A percentile compares a stretch with the other conserved stretches of the same genome.
Conservation (phyloP, 1,284 basidiomycete genomes). For the Pyrrhoderma noxium region DNA sequence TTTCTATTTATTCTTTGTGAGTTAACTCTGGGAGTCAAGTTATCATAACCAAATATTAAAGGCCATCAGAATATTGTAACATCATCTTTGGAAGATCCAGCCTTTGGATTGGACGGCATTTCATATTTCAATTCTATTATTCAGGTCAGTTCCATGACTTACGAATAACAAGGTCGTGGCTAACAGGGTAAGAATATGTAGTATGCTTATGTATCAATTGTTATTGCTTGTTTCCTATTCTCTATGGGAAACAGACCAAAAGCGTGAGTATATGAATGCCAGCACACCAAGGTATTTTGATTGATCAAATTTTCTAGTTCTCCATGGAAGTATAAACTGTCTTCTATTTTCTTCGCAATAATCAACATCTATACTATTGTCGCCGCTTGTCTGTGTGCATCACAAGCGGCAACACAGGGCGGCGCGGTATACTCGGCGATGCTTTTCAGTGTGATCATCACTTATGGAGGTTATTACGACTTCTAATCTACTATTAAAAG, state of each 20-base stretch:
- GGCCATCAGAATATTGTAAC: constrained; percentile 70
- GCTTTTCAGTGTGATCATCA: constrained; percentile 79
- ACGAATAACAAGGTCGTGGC: neutral
- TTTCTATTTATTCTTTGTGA: constrained; percentile 93
- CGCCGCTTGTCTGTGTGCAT: constrained; percentile 68
- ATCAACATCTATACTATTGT: constrained; percentile 79
- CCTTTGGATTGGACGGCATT: constrained; percentile 66
- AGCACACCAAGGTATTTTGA: constrained; percentile 1
- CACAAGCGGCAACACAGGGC: constrained; percentile 60
- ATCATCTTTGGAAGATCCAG: constrained; percentile 74
- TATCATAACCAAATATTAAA: neutral
- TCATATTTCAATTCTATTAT: constrained; percentile 72
- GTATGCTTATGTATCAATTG: constrained; percentile 80
- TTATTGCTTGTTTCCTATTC: constrained; percentile 88
- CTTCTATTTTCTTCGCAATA: constrained; percentile 69
- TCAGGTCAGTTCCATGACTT: constrained; percentile 42
- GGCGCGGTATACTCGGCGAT: constrained; percentile 66
- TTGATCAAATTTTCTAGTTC: constrained; percentile 39
- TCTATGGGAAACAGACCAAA: constrained; percentile 96
- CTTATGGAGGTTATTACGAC: constrained; percentile 64
- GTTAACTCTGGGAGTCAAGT: constrained; percentile 26
- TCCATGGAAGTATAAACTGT: constrained; percentile 79
- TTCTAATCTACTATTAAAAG: neutral
- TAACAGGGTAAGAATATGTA: no score
- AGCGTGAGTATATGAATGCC: constrained; percentile 43